A percentile compares a stretch with the other conserved stretches of the same genome.
phyloP scores from a whole-genome alignment of 2,329 filamentous ascomycete genomes.

The Fusarium sp. region DNA sequence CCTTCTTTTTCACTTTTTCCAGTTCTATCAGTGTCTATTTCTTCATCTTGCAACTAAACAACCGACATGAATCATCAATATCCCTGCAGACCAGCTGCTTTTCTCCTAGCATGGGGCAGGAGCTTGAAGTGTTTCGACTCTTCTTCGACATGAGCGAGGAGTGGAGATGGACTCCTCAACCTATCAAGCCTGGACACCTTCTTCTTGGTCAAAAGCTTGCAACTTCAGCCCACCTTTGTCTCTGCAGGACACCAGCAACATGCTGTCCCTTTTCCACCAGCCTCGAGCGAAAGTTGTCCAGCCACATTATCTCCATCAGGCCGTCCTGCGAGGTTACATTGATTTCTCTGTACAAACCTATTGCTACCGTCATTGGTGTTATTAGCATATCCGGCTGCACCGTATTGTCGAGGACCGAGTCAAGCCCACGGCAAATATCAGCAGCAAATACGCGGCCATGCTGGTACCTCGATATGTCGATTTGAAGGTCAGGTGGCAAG shows the following conservation, averaged over 20 bases:
- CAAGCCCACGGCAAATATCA: conserved; percentile 64
- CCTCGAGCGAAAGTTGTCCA: conserved; percentile 57
- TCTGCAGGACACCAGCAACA: conserved; percentile 54
- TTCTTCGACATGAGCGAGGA: not conserved
- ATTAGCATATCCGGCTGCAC: conserved; percentile 61
- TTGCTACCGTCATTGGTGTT: conserved; percentile 57
- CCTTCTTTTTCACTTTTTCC: not conserved
- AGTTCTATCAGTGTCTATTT: not conserved
- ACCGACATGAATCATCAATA: not conserved
- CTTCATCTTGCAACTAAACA: not conserved
- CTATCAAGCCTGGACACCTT: not conserved
- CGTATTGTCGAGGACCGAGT: conserved; percentile 57
- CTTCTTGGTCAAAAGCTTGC: conserved; percentile 40
- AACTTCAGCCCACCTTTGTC: conserved; percentile 55
- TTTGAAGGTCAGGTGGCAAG: conserved; percentile 52
- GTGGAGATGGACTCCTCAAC: not conserved
- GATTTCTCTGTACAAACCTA: conserved; percentile 57
- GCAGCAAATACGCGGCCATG: conserved; percentile 59
- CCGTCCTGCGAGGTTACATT: conserved; percentile 55
- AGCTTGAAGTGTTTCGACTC: not conserved
- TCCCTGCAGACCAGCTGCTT: not conserved
- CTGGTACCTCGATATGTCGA: conserved; percentile 58
- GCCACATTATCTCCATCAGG: conserved; percentile 61
- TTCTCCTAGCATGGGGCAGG: not conserved
- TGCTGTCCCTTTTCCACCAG: conserved; percentile 56